Base-by-base conservation (phyloP, 495 filamentous ascomycete genomes). In the Evansstolkia leycettana region DNA sequence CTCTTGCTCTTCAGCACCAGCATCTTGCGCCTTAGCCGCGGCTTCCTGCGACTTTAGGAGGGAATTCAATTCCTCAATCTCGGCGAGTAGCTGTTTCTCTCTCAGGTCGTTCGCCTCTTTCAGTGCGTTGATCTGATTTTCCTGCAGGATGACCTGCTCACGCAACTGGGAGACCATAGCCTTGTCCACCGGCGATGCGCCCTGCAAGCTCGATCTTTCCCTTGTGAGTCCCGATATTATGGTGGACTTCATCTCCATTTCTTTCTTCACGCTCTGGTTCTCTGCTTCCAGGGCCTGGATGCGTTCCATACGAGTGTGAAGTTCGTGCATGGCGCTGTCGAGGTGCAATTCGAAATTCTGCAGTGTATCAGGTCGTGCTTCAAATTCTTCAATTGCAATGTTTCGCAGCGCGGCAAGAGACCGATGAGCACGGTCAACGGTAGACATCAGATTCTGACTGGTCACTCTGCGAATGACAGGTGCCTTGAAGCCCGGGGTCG, bases 211-310 rank as follows among this genome's bases (percentile, higher is more conserved):
- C 2, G 85, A 85, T 46, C 90, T 70, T 53, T 98, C 90, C 27
- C 88, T 75, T 12, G 92, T 92, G 23, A 98, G 71, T 5, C 90
- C 90, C 12, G 86, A 84, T 40, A 98, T 95, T 47, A 98, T 87
- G 15, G 80, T 80, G 60, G 82, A 82, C 70, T 96, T 96, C 37
- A 70, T 75, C 42, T 98, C 92, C 83, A 98, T 93, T 52, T 95
- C 92, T 56, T 82, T 90, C 64, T 82, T 92, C 10, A 89, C 73
- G 6, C 73, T 76, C 2, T 76, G 63, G 38, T 95, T 75, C 47
- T 94, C 92, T 5, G 75, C 76, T 52, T 98, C 90, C 7, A 98
- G 67, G 33, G 87, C 77, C 50, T 87, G 80, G 25, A 93, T 84
- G 15, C 85, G 78, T 49, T 96, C 90, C 12, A 88, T 85, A 16